Base-by-base conservation (phyloP, 2,329 filamentous ascomycete species). In the Aurifilum marmelostoma region DNA sequence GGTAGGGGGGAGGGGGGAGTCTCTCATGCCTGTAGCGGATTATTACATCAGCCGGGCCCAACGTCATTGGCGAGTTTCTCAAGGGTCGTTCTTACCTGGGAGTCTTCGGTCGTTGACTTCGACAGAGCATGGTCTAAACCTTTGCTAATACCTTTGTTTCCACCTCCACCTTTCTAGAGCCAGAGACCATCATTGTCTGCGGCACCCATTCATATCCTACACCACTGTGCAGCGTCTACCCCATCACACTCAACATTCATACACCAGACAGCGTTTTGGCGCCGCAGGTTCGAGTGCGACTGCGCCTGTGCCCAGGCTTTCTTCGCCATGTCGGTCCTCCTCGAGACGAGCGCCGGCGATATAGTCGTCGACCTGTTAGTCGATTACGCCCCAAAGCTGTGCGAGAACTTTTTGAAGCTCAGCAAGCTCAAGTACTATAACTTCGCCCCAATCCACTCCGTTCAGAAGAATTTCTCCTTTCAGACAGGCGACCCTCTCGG, bases 351-450 rank as follows among this genome's bases (percentile, higher is more conserved):
- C 69, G 88, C 91, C 1, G 95, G 95, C 76, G 96, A 99, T 80
- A 92, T 99, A 76, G 95, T 97, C 73, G 94, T 98, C 75, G 95
- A 99, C 79, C 86, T 99, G 32, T 84, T 97, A 71, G 89, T 96
- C 65, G 92, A 97, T 74, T 92, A 95, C 77, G 92, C 93, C 54
- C 96, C 95, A 1, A 95, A 91, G 79, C 90, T 94, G 74, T 98
- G 95, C 84, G 92, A 97, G 82, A 99, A 98, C 86, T 98, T 99
- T 80, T 84, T 99, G 68, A 98, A 99, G 86, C 92, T 99, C 75
- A 97, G 96, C 88, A 98, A 98, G 83, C 85, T 94, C 81, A 99
- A 97, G 83, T 99, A 98, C 83, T 99, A 97, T 89, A 98, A 98
- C 83, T 98, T 97, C 80, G 90, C 94, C 7, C 96, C 95, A 34